Evolutionary conservation across 2,329 filamentous ascomycete species (phyloP).

Genomic region (Colletotrichum spinosum): DNA sequence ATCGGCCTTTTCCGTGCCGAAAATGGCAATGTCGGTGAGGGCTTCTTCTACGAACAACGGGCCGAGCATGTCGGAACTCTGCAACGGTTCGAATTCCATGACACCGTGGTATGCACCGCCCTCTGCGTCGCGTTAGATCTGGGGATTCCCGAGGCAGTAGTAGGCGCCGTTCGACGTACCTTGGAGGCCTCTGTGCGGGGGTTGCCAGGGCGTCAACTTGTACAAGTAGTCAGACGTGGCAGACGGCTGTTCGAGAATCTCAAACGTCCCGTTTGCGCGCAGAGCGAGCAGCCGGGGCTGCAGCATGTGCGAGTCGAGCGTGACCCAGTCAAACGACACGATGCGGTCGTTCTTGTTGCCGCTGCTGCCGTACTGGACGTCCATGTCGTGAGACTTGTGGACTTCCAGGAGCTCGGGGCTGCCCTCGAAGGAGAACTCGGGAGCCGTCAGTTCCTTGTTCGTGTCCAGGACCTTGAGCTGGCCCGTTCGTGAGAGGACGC

Average conservation of each 20-base stretch:
- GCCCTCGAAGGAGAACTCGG: slow-evolving; percentile 53
- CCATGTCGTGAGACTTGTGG: slow-evolving; percentile 70
- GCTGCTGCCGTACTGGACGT: slow-evolving; percentile 66
- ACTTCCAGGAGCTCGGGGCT: slow-evolving; percentile 71
- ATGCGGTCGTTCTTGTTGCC: slow-evolving; percentile 69
- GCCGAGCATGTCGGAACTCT: slow-evolving; percentile 64
- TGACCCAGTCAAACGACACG: slow-evolving; percentile 77
- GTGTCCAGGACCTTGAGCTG: slow-evolving; percentile 73
- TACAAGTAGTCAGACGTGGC: slow-evolving; percentile 68
- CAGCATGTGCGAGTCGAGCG: slow-evolving; percentile 65
- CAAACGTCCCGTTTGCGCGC: slow-evolving; percentile 70
- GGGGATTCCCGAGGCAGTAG: no score
- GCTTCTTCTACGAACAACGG: slow-evolving; percentile 66
- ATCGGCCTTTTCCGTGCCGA: slow-evolving; percentile 63
- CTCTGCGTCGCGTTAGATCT: slow-evolving; percentile 53
- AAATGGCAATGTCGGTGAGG: slow-evolving; percentile 66
- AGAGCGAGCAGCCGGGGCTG: slow-evolving; percentile 70
- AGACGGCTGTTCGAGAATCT: slow-evolving; percentile 71
- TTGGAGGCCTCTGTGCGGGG: slow-evolving; percentile 68
- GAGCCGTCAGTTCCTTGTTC: slow-evolving; percentile 62
- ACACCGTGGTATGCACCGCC: slow-evolving; percentile 64
- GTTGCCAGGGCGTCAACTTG: slow-evolving; percentile 70
- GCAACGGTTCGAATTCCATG: slow-evolving; percentile 69
- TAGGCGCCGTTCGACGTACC: slow-evolving; percentile 51
- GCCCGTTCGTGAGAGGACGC: slow-evolving; percentile 71